Conservation (phyloP, 139 green algal genomes). For the Coccomyxa sp. region DNA sequence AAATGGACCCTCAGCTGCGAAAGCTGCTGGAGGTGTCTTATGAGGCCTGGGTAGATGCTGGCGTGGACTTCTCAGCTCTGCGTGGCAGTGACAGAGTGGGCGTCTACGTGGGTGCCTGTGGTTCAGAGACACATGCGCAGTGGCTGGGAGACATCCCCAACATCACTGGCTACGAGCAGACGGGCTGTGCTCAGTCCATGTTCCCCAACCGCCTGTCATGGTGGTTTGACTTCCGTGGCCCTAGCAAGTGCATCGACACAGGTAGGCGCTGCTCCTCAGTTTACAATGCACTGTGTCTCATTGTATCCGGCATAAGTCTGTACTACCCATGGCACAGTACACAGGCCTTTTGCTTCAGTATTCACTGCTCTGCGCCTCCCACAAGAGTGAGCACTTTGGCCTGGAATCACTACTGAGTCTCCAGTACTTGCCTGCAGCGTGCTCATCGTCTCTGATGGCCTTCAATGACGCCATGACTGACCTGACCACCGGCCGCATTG, state of each 20-base stretch:
- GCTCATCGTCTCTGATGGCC: not conserved
- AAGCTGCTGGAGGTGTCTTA: slow-evolving; percentile 6
- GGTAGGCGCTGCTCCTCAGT: no score
- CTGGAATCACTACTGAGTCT: no score
- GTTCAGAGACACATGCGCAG: not conserved
- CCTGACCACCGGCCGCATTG: not conserved
- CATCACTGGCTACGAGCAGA: slow-evolving; percentile 6
- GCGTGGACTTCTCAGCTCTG: not conserved
- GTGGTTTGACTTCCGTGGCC: not conserved
- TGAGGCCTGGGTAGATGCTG: slow-evolving; percentile 3
- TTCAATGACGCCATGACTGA: not conserved
- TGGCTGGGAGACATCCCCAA: not conserved
- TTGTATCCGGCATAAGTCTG: no score
- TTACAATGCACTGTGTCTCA: no score
- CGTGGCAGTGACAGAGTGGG: not conserved
- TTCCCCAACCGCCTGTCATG: slow-evolving; percentile 8
- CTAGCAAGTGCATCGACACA: slow-evolving; percentile 3
- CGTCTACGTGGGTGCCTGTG: slow-evolving; percentile 1
- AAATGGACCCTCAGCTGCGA: slow-evolving; percentile 7
- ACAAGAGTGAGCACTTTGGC: no score
- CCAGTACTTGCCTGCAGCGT: not conserved
- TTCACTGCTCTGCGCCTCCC: no score
- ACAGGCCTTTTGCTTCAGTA: no score
- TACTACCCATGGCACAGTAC: no score
- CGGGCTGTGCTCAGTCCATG: not conserved